Evolutionary conservation across 306 rosid genomes (phyloP).

Genomic region (Oemleria cerasiformis): DNA sequence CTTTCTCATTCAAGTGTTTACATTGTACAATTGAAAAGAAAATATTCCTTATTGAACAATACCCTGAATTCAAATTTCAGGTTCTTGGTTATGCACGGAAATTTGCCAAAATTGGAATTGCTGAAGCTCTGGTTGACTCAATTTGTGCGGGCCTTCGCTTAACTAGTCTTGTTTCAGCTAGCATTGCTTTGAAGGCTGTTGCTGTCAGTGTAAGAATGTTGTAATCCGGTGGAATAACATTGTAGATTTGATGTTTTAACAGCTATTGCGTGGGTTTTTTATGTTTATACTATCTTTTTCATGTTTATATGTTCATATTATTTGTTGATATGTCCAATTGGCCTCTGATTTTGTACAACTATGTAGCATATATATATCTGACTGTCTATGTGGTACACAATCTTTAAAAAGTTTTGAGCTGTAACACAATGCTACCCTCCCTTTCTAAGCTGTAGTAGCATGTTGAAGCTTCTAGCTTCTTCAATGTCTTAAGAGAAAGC

Average conservation of each 20-base stretch:
- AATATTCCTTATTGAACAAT: not conserved
- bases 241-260: conserved; percentile 13
- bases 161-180: conserved; percentile 71
- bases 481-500: no score
- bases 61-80: conserved; percentile 37
- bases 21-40: no score
- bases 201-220: conserved; percentile 77
- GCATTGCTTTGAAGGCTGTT: conserved; percentile 65
- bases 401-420: no score
- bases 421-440: no score
- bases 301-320: no score
- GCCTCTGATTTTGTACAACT: no score
- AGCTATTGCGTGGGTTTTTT: not conserved
- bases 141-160: conserved; percentile 59
- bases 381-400: no score
- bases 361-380: no score
- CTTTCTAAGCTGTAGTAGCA: no score
- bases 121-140: conserved; percentile 71
- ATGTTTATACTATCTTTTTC: no score
- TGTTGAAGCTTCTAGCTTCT: no score
- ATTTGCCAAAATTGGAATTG: conserved; percentile 85
- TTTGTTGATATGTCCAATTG: no score
- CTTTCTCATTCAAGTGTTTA: not conserved
- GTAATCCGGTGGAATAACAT: conserved; percentile 12
- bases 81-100: conserved; percentile 93